A percentile compares a stretch with the other conserved stretches of the same genome.
These are phyloP conservation scores for Termitomyces sp. DNA, from an alignment of 768 basidiomycete species.

Conservation along the genomic window DNA sequence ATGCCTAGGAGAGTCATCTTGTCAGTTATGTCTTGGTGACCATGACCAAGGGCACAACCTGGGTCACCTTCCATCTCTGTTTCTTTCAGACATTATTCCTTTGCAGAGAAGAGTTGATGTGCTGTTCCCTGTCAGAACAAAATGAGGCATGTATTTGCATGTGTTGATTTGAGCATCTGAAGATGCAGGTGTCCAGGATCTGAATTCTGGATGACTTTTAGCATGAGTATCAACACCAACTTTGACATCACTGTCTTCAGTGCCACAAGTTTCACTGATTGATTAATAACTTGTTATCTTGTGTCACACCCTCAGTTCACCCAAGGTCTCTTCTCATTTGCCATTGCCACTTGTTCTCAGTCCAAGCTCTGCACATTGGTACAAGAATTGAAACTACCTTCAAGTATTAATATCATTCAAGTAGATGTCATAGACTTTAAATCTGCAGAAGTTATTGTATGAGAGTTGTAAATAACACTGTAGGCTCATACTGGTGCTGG, in stretches of 20 bases:
- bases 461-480: constrained; percentile 71
- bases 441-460: constrained; percentile 54
- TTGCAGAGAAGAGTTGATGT: background rate
- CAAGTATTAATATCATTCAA: constrained; percentile 39
- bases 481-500: constrained; percentile 70
- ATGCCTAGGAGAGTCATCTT: constrained; percentile 6
- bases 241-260: constrained; percentile 65
- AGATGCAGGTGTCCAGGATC: constrained; percentile 1
- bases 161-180: constrained; percentile 1
- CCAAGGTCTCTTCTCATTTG: constrained; percentile 54
- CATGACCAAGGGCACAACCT: constrained; percentile 3
- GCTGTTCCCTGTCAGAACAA: background rate
- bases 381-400: constrained; percentile 37
- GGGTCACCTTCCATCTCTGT: background rate
- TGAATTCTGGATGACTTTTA: constrained; percentile 1
- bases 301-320: constrained; percentile 47
- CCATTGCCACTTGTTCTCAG: constrained; percentile 64
- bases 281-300: constrained; percentile 65
- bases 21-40: background rate
- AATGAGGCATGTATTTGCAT: constrained; percentile 4
- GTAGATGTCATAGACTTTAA: constrained; percentile 54
- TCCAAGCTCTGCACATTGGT: constrained; percentile 53
- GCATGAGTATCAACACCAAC: constrained; percentile 21
- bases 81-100: constrained; percentile 3
- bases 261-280: constrained; percentile 75